Percentiles rank a stretch among this genome's conserved stretches.
Evolutionary conservation across 176 grass and related monocot species (phyloP).

Genomic region (Oryza meridionalis): DNA sequence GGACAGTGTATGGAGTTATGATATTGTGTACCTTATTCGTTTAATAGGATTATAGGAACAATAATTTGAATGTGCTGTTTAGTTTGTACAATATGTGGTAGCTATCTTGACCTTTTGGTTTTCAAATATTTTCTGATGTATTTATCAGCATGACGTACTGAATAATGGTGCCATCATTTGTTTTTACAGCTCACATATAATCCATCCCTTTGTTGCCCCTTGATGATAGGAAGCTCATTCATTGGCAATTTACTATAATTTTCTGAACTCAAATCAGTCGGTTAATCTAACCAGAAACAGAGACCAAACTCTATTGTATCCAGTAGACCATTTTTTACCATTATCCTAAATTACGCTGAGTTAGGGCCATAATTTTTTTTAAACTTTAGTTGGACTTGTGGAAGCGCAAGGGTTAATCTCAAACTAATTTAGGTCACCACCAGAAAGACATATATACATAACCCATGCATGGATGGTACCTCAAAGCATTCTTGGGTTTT

Average conservation of each 20-base stretch:
- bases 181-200: neutral
- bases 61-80: neutral
- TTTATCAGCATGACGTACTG: neutral
- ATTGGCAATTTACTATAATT: neutral
- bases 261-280: neutral
- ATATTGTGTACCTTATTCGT: neutral
- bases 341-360: neutral
- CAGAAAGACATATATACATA: neutral
- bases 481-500: neutral
- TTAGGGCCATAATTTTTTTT: neutral
- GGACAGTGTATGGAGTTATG: neutral
- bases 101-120: neutral
- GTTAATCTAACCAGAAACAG: constrained; percentile 19
- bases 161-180: constrained; percentile 14
- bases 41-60: neutral
- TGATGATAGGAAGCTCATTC: neutral
- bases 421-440: neutral
- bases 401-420: neutral
- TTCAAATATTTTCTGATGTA: neutral
- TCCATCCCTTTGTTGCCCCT: neutral
- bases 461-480: neutral
- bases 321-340: neutral
- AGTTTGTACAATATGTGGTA: neutral
- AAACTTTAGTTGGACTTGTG: neutral
- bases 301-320: neutral